Evolutionary conservation across 768 basidiomycete genomes (phyloP).

Genomic region (Austroboletus eburneus): DNA sequence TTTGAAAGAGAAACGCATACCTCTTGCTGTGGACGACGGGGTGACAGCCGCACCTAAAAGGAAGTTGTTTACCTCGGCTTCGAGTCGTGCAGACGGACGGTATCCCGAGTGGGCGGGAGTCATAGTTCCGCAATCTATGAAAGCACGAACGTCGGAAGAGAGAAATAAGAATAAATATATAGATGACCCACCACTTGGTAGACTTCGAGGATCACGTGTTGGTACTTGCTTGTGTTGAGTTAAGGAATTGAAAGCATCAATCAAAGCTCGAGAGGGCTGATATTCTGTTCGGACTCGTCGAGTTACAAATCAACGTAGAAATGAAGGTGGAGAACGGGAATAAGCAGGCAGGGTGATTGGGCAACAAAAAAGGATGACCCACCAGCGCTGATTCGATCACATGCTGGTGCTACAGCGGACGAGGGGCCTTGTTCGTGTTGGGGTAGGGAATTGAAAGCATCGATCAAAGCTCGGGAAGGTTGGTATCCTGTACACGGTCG

Average conservation of each 20-base stretch:
- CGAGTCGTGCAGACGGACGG: slow-evolving; percentile 7
- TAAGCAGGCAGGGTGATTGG: too few relatives aligned
- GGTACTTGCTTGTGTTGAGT: not conserved
- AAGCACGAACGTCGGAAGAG: too few relatives aligned
- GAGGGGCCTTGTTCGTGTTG: not conserved
- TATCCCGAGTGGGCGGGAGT: slow-evolving; percentile 3
- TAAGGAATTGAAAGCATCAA: slow-evolving; percentile 10
- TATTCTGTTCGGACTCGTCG: slow-evolving; percentile 5
- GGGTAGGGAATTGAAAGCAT: slow-evolving; percentile 7
- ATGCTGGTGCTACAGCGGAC: not conserved
- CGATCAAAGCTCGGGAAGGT: slow-evolving; percentile 12
- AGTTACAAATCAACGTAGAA: too few relatives aligned
- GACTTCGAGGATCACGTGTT: too few relatives aligned
- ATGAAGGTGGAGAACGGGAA: not conserved
- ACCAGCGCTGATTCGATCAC: not conserved
- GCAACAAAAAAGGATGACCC: too few relatives aligned
- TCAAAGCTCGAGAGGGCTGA: slow-evolving; percentile 10
- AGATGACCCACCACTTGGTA: too few relatives aligned
- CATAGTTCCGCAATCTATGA: not conserved
- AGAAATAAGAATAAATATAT: too few relatives aligned
- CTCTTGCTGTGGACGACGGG: not conserved
- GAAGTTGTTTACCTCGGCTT: slow-evolving; percentile 1
- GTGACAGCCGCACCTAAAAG: not conserved
- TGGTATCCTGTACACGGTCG: slow-evolving; percentile 4
- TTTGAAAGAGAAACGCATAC: not conserved